These are phyloP conservation scores for Penicillium sp. DNA, from an alignment of 2,329 filamentous ascomycete species.

Conservation along the genomic window DNA sequence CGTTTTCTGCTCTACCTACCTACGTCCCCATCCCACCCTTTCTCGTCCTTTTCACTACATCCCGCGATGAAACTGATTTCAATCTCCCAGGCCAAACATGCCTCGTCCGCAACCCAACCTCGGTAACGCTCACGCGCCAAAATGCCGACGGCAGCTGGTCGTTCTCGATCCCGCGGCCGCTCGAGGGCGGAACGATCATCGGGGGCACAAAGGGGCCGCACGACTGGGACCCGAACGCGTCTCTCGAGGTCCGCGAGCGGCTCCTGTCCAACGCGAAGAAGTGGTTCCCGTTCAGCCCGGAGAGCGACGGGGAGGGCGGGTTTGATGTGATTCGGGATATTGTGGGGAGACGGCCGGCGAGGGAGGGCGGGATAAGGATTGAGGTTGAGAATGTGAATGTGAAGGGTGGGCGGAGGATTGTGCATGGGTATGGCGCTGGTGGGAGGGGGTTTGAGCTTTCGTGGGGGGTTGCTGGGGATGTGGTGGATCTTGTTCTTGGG, in stretches of 20 bases:
- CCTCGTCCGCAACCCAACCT: conserved; percentile 51
- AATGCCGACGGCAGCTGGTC: conserved; percentile 67
- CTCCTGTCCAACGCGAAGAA: conserved; percentile 53
- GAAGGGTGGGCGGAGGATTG: conserved; percentile 29
- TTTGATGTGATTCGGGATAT: conserved; percentile 53
- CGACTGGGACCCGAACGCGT: conserved; percentile 60
- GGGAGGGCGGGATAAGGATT: conserved; percentile 56
- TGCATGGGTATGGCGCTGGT: conserved; percentile 66
- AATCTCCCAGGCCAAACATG: conserved; percentile 49
- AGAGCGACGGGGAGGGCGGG: conserved; percentile 30
- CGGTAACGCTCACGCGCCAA: conserved; percentile 62
- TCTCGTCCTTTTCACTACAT: neutral
- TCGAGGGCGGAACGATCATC: conserved; percentile 67
- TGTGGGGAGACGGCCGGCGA: conserved; percentile 51
- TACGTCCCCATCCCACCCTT: too few relatives aligned
- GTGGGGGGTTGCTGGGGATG: conserved; percentile 62
- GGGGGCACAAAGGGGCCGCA: conserved; percentile 68
- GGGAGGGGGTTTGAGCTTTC: conserved; percentile 67
- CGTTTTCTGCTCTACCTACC: conserved; percentile 7
- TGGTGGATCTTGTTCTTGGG: conserved; percentile 45
- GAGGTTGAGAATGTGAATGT: conserved; percentile 52
- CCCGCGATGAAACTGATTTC: neutral
- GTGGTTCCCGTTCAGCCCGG: conserved; percentile 45
- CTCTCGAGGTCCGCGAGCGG: conserved; percentile 49
- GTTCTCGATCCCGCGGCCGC: conserved; percentile 66